Base-by-base conservation (phyloP, 1,284 basidiomycete genomes). In the Sporisorium sorghi region DNA sequence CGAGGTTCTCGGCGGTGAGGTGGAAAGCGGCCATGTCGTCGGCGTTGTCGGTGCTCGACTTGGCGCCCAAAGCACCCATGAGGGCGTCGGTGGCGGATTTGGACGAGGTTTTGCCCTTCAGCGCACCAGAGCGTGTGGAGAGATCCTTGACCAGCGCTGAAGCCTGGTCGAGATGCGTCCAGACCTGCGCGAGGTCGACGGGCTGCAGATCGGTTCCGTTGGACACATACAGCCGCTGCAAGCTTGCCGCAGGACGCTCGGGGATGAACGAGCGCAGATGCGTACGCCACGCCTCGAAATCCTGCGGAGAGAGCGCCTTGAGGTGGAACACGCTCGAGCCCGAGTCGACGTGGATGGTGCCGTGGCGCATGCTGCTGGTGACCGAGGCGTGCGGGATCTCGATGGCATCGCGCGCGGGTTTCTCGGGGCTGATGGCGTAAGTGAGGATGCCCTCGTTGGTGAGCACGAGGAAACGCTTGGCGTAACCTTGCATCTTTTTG, bases 401-500 rank as follows among this genome's bases (percentile, higher is more conserved):
- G 58, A 84, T 83, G 21, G 72, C 60, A 50, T 82, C 82, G n/a
- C 83, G 70, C 11, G 76, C 71, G 0, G 59, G 39, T 58, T 82
- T 83, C 40, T 82, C 81, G 26, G 80, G 80, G 28, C 57, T 48
- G 46, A 80, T 56, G 0, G 81, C 52, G 49, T 84, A 84, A 15
- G 79, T 78, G 49, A 84, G 77, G 23, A 75, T 68, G 46, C 83
- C 83, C 44, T 84, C 64, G 32, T 62, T 66, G 53, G 76, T 79
- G 8, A 84, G 77, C 24, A 80, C 67, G 28, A 84, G 79, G 69
- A 73, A 84, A 37, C 83, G 77, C 60, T 82, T 83, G 54, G 83
- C 83, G 35, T 84, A 84, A 17, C 82, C 82, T 50, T 84, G 82
- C 77, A 84, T 83, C 67, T 82, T 84, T 73, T 84, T 84, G 52